Base-by-base conservation (phyloP, 2,329 filamentous ascomycete species). In the Botrytis hyacinthi region DNA sequence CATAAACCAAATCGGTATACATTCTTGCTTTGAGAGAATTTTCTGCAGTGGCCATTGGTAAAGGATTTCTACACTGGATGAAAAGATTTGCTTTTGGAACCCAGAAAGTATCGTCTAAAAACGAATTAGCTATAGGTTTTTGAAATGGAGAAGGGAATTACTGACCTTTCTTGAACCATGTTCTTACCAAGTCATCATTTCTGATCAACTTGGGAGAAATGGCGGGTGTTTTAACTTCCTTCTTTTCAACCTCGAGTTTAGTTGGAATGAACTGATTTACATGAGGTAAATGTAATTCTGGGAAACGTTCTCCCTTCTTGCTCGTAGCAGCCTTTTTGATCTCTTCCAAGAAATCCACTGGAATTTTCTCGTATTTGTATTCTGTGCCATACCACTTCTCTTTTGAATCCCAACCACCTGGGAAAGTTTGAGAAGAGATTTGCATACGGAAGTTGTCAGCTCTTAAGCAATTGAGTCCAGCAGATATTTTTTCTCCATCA, bases 301-400 rank as follows among this genome's bases (percentile, higher is more conserved):
- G 80, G 0, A 93, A 88, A 35, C 93, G 88, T 44, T 89, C 86
- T 37, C 86, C 84, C 0, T 86, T 83, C 1, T 88, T 84, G 61
- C 87, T 87, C 1, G 88, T 83, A 44, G 89, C 86, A 2, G 93
- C 93, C 74, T 87, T 83, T 71, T 88, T 86, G 75, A 98, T 86
- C 69, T 93, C 90, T 18, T 86, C 84, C 81, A 97, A 85, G 78
- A 98, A 91, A 29, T 94, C 90, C 22, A 87, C 81, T 0, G 95
- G 91, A 51, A 99, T 93, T 80, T 90, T 92, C 80, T 97, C 92
- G 46, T 91, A 87, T 76, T 90, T 93, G 83, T 98, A 97, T 80
- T 98, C 95, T 0, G 96, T 99, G 14, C 95, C 95, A 79, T 99
- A 99, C 96, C 96, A 99, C 81, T 95, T 94, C 84, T 99, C 96